Percentiles rank a stretch among this genome's conserved stretches.
Evolutionary conservation across 2,329 filamentous ascomycete species (phyloP).

Genomic region (Chrysosporium queenslandicum): DNA sequence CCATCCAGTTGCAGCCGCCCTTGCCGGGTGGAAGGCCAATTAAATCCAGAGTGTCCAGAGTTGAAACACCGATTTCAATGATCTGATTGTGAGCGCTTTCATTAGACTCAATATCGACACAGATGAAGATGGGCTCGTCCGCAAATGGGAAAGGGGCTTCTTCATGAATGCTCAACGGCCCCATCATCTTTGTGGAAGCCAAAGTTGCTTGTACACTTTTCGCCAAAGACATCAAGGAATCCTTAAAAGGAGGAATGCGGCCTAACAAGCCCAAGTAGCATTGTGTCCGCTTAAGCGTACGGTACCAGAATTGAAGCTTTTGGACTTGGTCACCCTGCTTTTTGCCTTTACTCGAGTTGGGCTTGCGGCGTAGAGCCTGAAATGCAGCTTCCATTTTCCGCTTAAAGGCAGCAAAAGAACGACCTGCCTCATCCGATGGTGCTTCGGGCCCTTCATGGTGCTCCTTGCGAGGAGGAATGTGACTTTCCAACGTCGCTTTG

Average conservation of each 20-base stretch:
- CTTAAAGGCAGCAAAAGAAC: slow-evolving; percentile 41
- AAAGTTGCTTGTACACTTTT: slow-evolving; percentile 21
- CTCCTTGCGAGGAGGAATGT: slow-evolving; percentile 24
- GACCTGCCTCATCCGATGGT: slow-evolving; percentile 20
- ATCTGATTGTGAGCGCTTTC: slow-evolving; percentile 57
- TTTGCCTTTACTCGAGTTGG: slow-evolving; percentile 41
- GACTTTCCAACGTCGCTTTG: slow-evolving; percentile 29
- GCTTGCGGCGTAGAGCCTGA: slow-evolving; percentile 43
- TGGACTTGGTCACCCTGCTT: slow-evolving; percentile 41
- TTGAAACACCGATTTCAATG: slow-evolving; percentile 78
- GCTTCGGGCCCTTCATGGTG: slow-evolving; percentile 21
- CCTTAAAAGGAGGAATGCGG: slow-evolving; percentile 16
- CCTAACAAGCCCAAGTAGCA: slow-evolving; percentile 60
- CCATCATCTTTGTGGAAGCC: slow-evolving; percentile 22
- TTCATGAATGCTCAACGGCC: slow-evolving; percentile 38
- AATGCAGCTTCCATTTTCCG: slow-evolving; percentile 45
- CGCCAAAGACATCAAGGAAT: slow-evolving; percentile 19
- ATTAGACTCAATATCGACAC: slow-evolving; percentile 72
- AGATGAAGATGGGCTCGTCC: slow-evolving; percentile 57
- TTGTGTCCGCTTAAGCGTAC: slow-evolving; percentile 55
- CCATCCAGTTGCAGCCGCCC: slow-evolving; percentile 56
- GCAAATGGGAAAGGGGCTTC: slow-evolving; percentile 42
- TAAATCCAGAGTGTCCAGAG: slow-evolving; percentile 61
- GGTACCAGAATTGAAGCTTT: slow-evolving; percentile 44
- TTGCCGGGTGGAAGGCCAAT: slow-evolving; percentile 48